Evolutionary conservation across 2,329 filamentous ascomycete genomes (phyloP), one percentile per base, ranked within the genome.

Genomic region (Sordariomycetes sp.): DNA sequence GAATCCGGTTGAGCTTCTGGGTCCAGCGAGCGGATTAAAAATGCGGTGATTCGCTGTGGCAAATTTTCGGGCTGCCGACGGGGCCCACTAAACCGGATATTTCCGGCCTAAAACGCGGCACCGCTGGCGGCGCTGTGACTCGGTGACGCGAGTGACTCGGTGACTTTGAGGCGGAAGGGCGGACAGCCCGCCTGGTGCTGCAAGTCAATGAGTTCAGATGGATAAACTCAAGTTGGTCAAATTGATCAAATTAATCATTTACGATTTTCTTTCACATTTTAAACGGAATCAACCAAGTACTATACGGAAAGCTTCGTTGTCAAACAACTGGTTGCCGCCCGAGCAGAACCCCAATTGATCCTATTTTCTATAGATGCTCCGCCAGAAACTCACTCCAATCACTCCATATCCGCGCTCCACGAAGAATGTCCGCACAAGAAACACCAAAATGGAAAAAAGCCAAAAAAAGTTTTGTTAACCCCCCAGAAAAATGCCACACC

Each of bases 61-160:
- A 57, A 57, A 57, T 57, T 57, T 57, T 57, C 43, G 46, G 43
- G 35, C 24, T 50, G 25, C 55, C 25, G 43, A 57, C 11, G 25
- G 25, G 24, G 25, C 16, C 55, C 55, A 57, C 55, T 57, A 28
- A 51, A 10, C 34, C 55, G 55, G 43, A 34, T 57, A 57, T 28
- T 50, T 24, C 55, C 55, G 55, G 43, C 25, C 55, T 50, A 51
- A 55, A 32, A n/a, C 40, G 40, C 40, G n/a, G 40, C 18, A n/a
- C 40, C 14, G 16, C 40, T n/a, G 16, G 8, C 28, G 28, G 28
- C 28, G 28, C 28, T 16, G 40, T 46, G 40, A 46, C 40, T 46
- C 40, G n/a, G 16, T 46, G 40, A n/a, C 40, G 40, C 37, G 40
- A 14, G 14, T 46, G 40, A 46, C 40, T 46, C 40, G n/a, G 16